Conservation (phyloP, 148 eudicot genomes). For the Linanthus parryae region DNA sequence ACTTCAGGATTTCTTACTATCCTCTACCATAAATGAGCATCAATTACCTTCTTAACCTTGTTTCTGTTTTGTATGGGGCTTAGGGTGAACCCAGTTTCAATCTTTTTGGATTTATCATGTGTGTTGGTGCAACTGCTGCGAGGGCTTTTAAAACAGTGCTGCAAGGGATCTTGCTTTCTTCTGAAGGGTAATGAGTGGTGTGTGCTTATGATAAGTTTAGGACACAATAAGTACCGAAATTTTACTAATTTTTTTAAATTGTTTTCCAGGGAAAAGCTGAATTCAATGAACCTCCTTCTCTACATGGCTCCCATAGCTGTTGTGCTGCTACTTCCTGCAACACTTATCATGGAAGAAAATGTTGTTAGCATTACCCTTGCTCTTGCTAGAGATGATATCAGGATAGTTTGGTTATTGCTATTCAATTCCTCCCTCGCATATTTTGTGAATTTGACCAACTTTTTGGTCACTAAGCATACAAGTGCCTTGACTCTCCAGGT, state of each 20-base stretch:
- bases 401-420: constrained; percentile 71
- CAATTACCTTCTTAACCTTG: not conserved
- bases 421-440: constrained; percentile 91
- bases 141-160: constrained; percentile 86
- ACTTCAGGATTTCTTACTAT: too few species aligned
- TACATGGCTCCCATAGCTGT: constrained; percentile 98
- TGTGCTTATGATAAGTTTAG: not conserved
- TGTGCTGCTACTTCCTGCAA: constrained; percentile 77
- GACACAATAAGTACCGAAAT: not conserved
- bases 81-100: constrained; percentile 96
- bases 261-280: constrained; percentile 66
- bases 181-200: constrained; percentile 64
- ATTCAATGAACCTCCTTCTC: constrained; percentile 89
- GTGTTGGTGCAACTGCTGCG: constrained; percentile 93
- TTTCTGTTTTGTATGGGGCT: not conserved
- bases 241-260: not conserved
- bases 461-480: constrained; percentile 93
- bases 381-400: constrained; percentile 71
- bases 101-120: constrained; percentile 86
- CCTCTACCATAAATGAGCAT: not conserved
- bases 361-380: constrained; percentile 81
- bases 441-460: constrained; percentile 91
- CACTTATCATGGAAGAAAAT: constrained; percentile 78
- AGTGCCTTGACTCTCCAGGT: constrained; percentile 98
- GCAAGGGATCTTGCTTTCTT: constrained; percentile 92